Percentiles rank a stretch among this genome's conserved stretches.
Conservation (phyloP, 371 early-diverging fungal species). For the Mucor velutinosus region DNA sequence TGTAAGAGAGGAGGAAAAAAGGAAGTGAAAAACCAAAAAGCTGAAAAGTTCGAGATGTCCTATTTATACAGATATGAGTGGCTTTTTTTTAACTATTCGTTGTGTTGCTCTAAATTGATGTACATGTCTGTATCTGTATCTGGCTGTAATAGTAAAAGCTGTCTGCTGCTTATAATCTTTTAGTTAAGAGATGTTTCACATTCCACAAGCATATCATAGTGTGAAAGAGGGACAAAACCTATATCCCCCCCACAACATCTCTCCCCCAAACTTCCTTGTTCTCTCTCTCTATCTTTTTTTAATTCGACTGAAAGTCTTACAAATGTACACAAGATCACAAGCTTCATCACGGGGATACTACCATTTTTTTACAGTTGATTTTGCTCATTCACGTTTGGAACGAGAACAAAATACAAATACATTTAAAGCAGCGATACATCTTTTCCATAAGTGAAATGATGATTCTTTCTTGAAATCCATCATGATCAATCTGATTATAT, state of each 20-base stretch:
- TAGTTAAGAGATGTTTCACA: conserved; percentile 22
- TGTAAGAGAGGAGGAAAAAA: conserved; percentile 10
- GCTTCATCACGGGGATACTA: conserved; percentile 22
- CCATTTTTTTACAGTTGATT: neutral
- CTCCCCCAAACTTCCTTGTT: neutral
- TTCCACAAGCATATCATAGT: conserved; percentile 19
- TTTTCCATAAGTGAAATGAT: too few species aligned
- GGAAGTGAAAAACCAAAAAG: neutral
- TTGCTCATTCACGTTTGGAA: neutral
- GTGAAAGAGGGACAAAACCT: conserved; percentile 27
- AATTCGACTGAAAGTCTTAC: neutral
- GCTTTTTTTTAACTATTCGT: conserved; percentile 1
- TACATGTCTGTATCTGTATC: neutral
- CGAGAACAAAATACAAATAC: neutral
- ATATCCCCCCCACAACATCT: neutral
- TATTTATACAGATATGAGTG: conserved; percentile 14
- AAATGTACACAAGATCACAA: conserved; percentile 22
- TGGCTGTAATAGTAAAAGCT: neutral
- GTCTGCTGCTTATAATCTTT: conserved; percentile 8
- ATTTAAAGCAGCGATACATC: too few species aligned
- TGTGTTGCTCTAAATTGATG: conserved; percentile 3
- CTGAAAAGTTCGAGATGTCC: neutral
- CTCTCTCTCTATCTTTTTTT: conserved; percentile 1
- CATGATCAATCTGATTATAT: neutral
- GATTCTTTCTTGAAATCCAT: neutral